These are phyloP conservation scores for Blepharisma japonicum DNA, from an alignment of 73 alveolate species.

Conservation along the genomic window DNA sequence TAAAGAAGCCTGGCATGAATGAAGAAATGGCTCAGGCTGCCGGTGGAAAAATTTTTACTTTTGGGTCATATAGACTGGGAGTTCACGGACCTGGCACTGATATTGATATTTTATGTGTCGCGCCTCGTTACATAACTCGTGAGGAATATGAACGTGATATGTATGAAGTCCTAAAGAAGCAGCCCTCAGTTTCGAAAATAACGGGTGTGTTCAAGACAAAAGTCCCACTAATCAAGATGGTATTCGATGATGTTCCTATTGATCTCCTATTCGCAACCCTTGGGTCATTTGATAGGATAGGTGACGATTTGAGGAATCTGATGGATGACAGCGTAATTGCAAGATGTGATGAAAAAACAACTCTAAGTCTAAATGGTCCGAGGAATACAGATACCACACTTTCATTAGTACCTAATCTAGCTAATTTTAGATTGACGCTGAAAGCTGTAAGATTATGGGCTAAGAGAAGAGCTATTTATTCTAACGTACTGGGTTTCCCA, in stretches of 20 bases:
- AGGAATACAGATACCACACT: conserved; percentile 81
- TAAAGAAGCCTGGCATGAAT: conserved; percentile 47
- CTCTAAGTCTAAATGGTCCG: conserved; percentile 83
- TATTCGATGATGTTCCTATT: conserved; percentile 70
- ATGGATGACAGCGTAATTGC: conserved; percentile 73
- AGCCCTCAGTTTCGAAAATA: conserved; percentile 64
- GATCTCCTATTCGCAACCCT: conserved; percentile 88
- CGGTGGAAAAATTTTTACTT: conserved; percentile 93
- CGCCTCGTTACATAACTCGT: conserved; percentile 58
- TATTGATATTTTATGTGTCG: conserved; percentile 93
- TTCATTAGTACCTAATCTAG: conserved; percentile 61
- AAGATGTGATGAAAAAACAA: conserved; percentile 72
- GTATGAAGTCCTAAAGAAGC: conserved; percentile 53
- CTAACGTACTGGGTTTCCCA: conserved; percentile 84
- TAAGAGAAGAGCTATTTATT: conserved; percentile 82
- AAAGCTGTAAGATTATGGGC: conserved; percentile 90
- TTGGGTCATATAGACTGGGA: conserved; percentile 97
- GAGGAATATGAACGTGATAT: conserved; percentile 66
- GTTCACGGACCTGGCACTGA: conserved; percentile 94
- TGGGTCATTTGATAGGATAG: conserved; percentile 52
- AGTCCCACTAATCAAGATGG: conserved; percentile 85
- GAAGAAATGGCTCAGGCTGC: conserved; percentile 73
- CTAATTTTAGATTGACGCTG: conserved; percentile 74
- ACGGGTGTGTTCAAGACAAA: conserved; percentile 63
- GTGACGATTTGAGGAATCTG: conserved; percentile 58